These are phyloP conservation scores for Pichia sp. DNA, from an alignment of 1,139 yeast species.

Conservation along the genomic window DNA sequence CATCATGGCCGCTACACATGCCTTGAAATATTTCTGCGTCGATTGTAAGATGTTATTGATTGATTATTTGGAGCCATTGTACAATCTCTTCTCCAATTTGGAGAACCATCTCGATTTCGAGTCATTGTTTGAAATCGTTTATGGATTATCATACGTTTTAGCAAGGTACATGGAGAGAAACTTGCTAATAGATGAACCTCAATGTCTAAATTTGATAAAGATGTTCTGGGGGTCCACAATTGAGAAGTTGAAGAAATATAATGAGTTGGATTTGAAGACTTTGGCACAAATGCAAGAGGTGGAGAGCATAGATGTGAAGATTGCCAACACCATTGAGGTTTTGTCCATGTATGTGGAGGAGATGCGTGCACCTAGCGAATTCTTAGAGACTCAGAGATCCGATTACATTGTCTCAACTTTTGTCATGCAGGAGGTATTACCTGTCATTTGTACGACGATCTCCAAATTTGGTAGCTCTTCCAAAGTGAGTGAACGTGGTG, in stretches of 20 bases:
- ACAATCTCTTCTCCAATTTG: conserved; percentile 66
- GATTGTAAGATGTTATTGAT: conserved; percentile 73
- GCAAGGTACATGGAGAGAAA: conserved; percentile 39
- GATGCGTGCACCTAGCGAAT: conserved; percentile 35
- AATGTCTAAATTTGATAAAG: conserved; percentile 38
- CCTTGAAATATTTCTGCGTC: conserved; percentile 89
- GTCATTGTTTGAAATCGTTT: conserved; percentile 73
- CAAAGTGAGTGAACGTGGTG: conserved; percentile 64
- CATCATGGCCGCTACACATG: conserved; percentile 83
- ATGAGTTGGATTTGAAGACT: conserved; percentile 9
- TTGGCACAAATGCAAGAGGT: conserved; percentile 25
- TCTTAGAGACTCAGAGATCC: conserved; percentile 18
- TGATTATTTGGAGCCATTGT: conserved; percentile 67
- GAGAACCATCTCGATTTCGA: conserved; percentile 50
- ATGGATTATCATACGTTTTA: conserved; percentile 85
- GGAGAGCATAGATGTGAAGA: conserved; percentile 29
- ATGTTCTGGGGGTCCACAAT: conserved; percentile 68
- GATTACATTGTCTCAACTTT: conserved; percentile 52
- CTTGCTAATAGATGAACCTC: conserved; percentile 23
- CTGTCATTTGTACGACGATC: conserved; percentile 44
- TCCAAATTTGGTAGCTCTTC: conserved; percentile 47
- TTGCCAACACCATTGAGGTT: conserved; percentile 75
- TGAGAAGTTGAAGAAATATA: conserved; percentile 31
- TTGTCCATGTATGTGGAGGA: conserved; percentile 64
- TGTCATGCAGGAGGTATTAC: conserved; percentile 51